Base-by-base conservation (phyloP, 2,329 filamentous ascomycete species). In the Sporothrix globosa region DNA sequence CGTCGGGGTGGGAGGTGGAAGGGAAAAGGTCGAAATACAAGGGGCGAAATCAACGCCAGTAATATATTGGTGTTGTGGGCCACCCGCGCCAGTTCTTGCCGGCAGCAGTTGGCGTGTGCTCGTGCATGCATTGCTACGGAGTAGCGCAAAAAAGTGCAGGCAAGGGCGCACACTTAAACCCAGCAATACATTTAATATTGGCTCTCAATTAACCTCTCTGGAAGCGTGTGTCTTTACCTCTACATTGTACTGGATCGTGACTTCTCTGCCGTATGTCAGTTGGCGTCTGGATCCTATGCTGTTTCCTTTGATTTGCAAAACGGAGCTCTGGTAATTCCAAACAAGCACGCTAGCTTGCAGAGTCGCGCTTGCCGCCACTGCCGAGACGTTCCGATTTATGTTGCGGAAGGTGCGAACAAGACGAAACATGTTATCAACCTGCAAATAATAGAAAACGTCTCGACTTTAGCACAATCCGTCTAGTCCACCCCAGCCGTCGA, bases 61-160 rank as follows among this genome's bases (percentile, higher is more conserved):
- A 46, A 27, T 41, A 63, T 41, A 27, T 54, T 44, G 11, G 21
- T 56, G 14, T 7, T 7, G 30, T 44, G 17, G 44, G 13, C 60
- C 50, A 14, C 52, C 34, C 53, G 67, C 52, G 61, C 63, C 69
- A 58, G 53, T 67, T 70, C 34, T 54, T 27, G 69, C 46, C 67
- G 53, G 67, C 27, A 69, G 61, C 24, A 30, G 53, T 53, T 67
- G 44, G 34, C 61, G 69, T 63, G 58, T 63, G 58, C 56, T 63
- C 39, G 39, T 63, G 58, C 39, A 54, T 61, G 63, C 69, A 54
- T 58, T 54, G 50, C 46, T 14, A 70, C 46, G 69, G 65, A 68
- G 69, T 61, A 70, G 54, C 48, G 69, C 53, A 58, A 41, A 50
- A 46, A 44, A 10, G 52, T 39, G 67, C 67, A 68, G 39, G 61